Evolutionary conservation across 2,329 filamentous ascomycete genomes (phyloP).

Genomic region (Trichoderma citrinoviride): DNA sequence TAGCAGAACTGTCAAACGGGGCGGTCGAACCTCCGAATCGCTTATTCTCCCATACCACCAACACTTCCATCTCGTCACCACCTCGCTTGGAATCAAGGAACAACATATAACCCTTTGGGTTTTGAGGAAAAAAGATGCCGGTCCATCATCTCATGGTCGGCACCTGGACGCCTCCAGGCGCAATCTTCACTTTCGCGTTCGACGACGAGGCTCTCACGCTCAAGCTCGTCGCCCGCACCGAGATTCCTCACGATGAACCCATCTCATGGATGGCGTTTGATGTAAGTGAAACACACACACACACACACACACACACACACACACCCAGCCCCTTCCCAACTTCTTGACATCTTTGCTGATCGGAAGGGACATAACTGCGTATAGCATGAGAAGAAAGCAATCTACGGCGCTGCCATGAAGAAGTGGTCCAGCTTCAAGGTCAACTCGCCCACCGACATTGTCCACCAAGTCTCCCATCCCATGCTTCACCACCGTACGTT

Average conservation of each 20-base stretch:
- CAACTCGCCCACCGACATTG: constrained; percentile 70
- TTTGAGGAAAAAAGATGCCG: constrained; percentile 68
- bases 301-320: too few relatives aligned
- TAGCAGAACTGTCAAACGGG: too few relatives aligned
- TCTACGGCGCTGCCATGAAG: constrained; percentile 91
- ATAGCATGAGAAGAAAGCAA: constrained; percentile 75
- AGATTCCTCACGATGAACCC: constrained; percentile 77
- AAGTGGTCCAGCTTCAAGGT: constrained; percentile 85
- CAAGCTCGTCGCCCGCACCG: constrained; percentile 73
- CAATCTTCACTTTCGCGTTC: constrained; percentile 86
- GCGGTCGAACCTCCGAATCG: too few relatives aligned
- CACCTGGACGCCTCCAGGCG: constrained; percentile 85
- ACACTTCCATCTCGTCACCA: too few relatives aligned
- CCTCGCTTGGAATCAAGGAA: too few relatives aligned
- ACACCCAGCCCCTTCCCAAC: too few relatives aligned
- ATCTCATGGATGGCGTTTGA: constrained; percentile 95
- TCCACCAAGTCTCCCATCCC: constrained; percentile 70
- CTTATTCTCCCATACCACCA: too few relatives aligned
- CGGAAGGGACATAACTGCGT: too few relatives aligned
- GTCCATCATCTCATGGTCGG: constrained; percentile 86
- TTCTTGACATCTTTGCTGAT: too few relatives aligned
- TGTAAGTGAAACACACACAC: too few relatives aligned
- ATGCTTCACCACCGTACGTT: constrained; percentile 73
- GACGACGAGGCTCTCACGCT: constrained; percentile 77
- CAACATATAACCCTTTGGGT: too few relatives aligned